Evolutionary conservation across 352 stramenopile genomes (phyloP), one percentile per base, ranked within the genome.

Genomic region (Globisporangium sylvaticum): DNA sequence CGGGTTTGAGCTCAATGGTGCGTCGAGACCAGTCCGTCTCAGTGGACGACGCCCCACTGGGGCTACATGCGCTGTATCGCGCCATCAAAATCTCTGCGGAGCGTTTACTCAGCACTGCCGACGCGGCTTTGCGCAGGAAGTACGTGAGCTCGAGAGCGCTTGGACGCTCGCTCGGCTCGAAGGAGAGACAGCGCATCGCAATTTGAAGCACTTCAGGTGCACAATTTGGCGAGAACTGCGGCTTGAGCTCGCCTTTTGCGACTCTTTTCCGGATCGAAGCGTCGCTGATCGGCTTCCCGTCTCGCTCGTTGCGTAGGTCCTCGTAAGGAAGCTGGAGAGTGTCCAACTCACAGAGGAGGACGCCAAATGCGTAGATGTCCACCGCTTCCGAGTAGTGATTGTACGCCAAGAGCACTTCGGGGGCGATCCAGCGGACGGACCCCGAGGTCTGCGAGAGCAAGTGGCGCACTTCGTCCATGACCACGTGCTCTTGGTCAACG

Each of bases 1-100:
- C 64, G 7, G 59, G 56, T 20, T 74, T 73, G 29, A 76, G 67
- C 60, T 78, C 68, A 57, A 81, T 74, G n/a, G 69, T 75, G 18
- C 65, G 65, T 53, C 73, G 69, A 7, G 71, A 77, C 63, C 62
- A 69, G 50, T 76, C 65, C 2, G 55, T 69, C 7, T 70, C 70
- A 3, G 71, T 58, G 10, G 69, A 77, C 9, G 69, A 77, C 1
- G 56, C 57, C 27, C 58, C 65, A 7, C 69, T 74, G 4, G 34
- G 31, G 1, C 32, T 55, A 0, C 29, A 52, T 12, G 58, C 59
- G 5, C 65, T 74, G 12, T 48, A 56, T 7, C 62, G 62, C 20
- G 48, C 29, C 29, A 64, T 58, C n/a, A 59, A 52, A 10, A 37
- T 48, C 14, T 59, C 22, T 12, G 56, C 63, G 18, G 27, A 37